Conservation (phyloP, 352 stramenopile genomes). For the Phytophthora pistaciae region DNA sequence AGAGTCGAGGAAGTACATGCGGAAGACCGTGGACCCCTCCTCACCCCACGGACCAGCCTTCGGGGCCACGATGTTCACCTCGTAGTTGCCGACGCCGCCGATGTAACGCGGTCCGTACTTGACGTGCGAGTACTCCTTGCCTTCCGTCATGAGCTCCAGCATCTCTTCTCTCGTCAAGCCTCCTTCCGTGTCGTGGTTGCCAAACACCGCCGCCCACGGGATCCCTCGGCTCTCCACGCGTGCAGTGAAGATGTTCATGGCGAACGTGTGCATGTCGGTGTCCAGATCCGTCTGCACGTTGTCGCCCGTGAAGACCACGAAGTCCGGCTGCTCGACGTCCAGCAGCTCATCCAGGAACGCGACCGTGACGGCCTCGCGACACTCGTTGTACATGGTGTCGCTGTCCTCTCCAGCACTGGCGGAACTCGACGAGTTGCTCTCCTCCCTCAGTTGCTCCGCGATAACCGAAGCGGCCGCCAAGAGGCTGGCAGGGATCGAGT, state of each 20-base stretch:
- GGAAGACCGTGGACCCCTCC: constrained; percentile 46
- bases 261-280: constrained; percentile 25
- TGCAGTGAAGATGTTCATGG: constrained; percentile 47
- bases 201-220: constrained; percentile 67
- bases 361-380: constrained; percentile 56
- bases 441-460: constrained; percentile 28
- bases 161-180: constrained; percentile 54
- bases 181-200: constrained; percentile 73
- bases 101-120: constrained; percentile 56
- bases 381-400: constrained; percentile 41
- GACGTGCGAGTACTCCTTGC: constrained; percentile 53
- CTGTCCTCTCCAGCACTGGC: constrained; percentile 19
- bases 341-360: constrained; percentile 66
- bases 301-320: constrained; percentile 74
- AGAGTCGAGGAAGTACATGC: constrained; percentile 83
- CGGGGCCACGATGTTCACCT: constrained; percentile 58
- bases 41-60: constrained; percentile 45
- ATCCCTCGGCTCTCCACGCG: constrained; percentile 53
- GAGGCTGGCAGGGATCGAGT: constrained; percentile 27
- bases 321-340: constrained; percentile 67
- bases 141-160: constrained; percentile 39
- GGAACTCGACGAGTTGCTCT: constrained; percentile 32
- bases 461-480: constrained; percentile 38
- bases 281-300: constrained; percentile 55
- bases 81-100: constrained; percentile 73